These are phyloP conservation scores for Suillus alpinus DNA, from an alignment of 768 basidiomycete species.

Conservation along the genomic window DNA sequence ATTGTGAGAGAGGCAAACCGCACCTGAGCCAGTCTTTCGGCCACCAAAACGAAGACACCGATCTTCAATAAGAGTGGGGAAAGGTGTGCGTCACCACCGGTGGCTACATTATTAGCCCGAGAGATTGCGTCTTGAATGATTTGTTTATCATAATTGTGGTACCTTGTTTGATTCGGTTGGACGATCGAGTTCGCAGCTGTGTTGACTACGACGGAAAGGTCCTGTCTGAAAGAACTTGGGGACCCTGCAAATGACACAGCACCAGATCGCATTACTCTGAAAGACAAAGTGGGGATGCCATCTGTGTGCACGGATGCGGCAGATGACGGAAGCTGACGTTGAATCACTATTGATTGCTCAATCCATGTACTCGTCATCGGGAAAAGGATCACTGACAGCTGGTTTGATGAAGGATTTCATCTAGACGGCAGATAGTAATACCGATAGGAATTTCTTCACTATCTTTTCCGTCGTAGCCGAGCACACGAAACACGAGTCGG, in stretches of 20 bases:
- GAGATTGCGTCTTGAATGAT: no score
- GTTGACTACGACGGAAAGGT: background rate
- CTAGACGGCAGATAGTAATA: background rate
- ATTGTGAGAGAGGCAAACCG: background rate
- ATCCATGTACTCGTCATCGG: background rate
- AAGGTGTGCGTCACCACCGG: background rate
- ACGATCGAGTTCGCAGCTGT: background rate
- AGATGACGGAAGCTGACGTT: background rate
- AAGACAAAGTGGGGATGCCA: background rate
- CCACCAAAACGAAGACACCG: background rate
- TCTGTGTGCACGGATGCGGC: background rate
- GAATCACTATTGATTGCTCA: background rate
- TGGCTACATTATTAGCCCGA: no score
- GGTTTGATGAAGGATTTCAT: background rate
- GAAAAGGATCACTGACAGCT: background rate
- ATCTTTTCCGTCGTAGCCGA: background rate
- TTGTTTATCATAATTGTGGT: no score
- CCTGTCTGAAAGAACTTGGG: background rate
- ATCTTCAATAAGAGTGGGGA: conserved; percentile 7
- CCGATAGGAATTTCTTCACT: background rate
- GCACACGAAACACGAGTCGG: background rate
- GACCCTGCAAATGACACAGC: background rate
- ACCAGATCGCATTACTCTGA: background rate
- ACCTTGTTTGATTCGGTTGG: no score
- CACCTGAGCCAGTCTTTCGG: background rate